phyloP scores from a whole-genome alignment of 1,139 yeast species.

The Arxiozyma heterogenica region DNA sequence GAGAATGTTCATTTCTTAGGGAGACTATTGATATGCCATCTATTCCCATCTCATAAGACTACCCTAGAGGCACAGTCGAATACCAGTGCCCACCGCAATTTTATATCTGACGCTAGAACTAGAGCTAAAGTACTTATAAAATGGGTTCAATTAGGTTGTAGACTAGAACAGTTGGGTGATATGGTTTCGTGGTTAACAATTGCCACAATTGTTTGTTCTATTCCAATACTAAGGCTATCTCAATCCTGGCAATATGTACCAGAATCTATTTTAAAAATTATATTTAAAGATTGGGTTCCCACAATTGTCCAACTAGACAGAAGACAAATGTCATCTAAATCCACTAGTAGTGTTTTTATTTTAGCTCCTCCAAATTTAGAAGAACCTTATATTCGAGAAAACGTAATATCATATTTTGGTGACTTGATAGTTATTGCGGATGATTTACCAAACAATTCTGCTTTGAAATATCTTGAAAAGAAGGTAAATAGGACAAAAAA shows the following conservation, averaged over 20 bases:
- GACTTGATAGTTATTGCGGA: slow-evolving; percentile 43
- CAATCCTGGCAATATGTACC: slow-evolving; percentile 73
- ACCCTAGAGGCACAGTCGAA: background rate
- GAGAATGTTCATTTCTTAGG: slow-evolving; percentile 70
- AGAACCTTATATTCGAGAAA: slow-evolving; percentile 60
- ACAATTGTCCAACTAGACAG: slow-evolving; percentile 84
- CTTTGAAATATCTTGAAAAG: slow-evolving; percentile 47
- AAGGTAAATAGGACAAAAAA: slow-evolving; percentile 61
- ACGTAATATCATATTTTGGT: slow-evolving; percentile 86
- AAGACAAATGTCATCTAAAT: slow-evolving; percentile 50
- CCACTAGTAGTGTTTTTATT: slow-evolving; percentile 35
- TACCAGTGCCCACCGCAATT: slow-evolving; percentile 7
- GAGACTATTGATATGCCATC: slow-evolving; percentile 58
- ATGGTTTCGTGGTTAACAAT: slow-evolving; percentile 95
- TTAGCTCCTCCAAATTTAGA: slow-evolving; percentile 83
- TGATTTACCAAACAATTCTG: slow-evolving; percentile 24
- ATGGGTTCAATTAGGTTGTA: slow-evolving; percentile 82
- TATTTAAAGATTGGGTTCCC: slow-evolving; percentile 87
- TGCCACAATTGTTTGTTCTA: slow-evolving; percentile 73
- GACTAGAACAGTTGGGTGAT: slow-evolving; percentile 73
- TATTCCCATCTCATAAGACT: slow-evolving; percentile 36
- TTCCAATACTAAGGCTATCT: slow-evolving; percentile 66
- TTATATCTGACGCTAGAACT: slow-evolving; percentile 25
- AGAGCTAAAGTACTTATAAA: slow-evolving; percentile 64
- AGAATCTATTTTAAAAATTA: slow-evolving; percentile 47